A percentile compares a stretch with the other conserved stretches of the same genome.
Conservation (phyloP, 306 rosid genomes). For the Acacia melanoxylon region DNA sequence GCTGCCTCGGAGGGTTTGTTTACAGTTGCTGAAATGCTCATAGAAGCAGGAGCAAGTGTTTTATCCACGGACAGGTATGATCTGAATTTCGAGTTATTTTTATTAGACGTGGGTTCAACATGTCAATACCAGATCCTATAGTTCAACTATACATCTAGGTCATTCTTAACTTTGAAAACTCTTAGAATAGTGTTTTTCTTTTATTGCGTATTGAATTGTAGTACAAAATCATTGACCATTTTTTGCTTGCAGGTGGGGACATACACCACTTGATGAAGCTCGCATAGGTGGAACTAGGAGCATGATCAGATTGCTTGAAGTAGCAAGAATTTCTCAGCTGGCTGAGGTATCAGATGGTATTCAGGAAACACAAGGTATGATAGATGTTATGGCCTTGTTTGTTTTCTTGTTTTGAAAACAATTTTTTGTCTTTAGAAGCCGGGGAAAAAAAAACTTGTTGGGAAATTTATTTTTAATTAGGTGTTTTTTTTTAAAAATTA, state of each 20-base stretch:
- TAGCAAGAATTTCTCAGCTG: conserved; percentile 40
- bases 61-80: conserved; percentile 43
- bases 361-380: conserved; percentile 25
- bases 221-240: background rate
- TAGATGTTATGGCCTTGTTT: background rate
- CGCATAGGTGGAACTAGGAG: conserved; percentile 45
- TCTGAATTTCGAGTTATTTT: conserved; percentile 5
- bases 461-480: no score
- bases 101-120: background rate
- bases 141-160: background rate
- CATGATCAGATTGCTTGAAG: conserved; percentile 47
- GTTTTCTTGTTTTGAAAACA: no score
- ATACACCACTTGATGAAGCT: conserved; percentile 53
- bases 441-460: no score
- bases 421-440: no score
- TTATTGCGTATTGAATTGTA: background rate
- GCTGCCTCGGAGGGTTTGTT: conserved; percentile 56
- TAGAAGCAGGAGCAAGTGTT: conserved; percentile 59
- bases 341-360: conserved; percentile 26
- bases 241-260: conserved; percentile 54
- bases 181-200: background rate
- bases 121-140: background rate
- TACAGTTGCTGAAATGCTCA: conserved; percentile 35
- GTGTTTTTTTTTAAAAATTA: no score
- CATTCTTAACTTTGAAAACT: background rate